Percentiles rank a stretch among this genome's conserved stretches.
phyloP scores from a whole-genome alignment of 2,329 filamentous ascomycete species.

The Trichoderma endophyticum region DNA sequence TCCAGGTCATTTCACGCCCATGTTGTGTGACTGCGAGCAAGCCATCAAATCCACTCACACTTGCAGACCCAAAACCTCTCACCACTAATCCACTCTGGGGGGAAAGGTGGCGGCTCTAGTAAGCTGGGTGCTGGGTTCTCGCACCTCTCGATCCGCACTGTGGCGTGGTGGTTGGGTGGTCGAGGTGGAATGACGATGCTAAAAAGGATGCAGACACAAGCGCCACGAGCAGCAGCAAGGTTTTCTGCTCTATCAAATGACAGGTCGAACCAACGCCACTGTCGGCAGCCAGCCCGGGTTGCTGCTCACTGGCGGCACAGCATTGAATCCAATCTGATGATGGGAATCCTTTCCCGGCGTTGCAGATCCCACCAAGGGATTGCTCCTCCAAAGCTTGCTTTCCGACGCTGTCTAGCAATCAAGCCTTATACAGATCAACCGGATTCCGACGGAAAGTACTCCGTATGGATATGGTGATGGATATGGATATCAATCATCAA shows the following conservation, averaged over 20 bases:
- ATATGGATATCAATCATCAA: not conserved
- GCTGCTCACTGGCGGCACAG: not conserved
- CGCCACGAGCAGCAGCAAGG: not conserved
- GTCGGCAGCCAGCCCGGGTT: slow-evolving; percentile 17
- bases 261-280: slow-evolving; percentile 17
- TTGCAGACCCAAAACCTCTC: not conserved
- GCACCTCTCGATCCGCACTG: slow-evolving; percentile 7
- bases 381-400: not conserved
- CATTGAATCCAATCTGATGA: not conserved
- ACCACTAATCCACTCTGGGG: not conserved
- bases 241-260: slow-evolving; percentile 10
- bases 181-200: slow-evolving; percentile 8
- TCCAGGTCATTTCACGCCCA: not conserved
- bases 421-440: not conserved
- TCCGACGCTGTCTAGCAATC: not conserved
- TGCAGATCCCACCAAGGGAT: slow-evolving; percentile 4
- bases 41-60: not conserved
- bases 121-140: not conserved
- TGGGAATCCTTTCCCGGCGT: not conserved
- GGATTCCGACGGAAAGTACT: not conserved
- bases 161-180: slow-evolving; percentile 7
- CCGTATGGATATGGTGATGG: too few relatives aligned
- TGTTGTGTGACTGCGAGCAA: not conserved
- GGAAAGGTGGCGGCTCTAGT: slow-evolving; percentile 1
- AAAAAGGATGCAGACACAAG: slow-evolving; percentile 7